Conservation (phyloP, 139 green algal species). For the Chlamydomonas schloesseri region DNA sequence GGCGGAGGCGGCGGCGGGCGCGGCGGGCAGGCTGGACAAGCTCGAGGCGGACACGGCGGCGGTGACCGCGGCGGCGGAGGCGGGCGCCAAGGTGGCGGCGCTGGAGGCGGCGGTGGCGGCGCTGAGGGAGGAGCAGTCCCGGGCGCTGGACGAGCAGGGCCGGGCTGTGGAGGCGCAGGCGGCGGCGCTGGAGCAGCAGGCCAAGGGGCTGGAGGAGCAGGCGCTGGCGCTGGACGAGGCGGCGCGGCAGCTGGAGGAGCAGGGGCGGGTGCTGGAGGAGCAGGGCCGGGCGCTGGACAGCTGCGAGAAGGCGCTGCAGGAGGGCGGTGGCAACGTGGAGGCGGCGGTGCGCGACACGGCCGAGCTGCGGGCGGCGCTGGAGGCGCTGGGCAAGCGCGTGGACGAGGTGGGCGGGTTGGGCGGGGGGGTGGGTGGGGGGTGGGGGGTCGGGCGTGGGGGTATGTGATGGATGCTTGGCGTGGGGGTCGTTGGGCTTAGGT, state of each 20-base stretch:
- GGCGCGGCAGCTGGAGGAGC: conserved; percentile 13
- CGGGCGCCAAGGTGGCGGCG: background rate
- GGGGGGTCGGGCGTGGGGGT: too few species aligned
- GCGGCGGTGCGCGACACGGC: background rate
- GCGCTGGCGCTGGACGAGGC: conserved; percentile 22
- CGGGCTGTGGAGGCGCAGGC: conserved; percentile 1
- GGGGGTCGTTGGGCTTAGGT: too few species aligned
- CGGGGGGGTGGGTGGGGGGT: too few species aligned
- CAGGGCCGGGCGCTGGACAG: conserved; percentile 39
- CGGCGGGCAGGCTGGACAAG: background rate
- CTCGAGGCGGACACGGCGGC: background rate
- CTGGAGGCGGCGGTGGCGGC: background rate
- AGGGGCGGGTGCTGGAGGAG: conserved; percentile 23
- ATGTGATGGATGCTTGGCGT: too few species aligned
- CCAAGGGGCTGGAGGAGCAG: conserved; percentile 27
- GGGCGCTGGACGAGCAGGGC: background rate
- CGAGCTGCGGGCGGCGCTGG: too few species aligned
- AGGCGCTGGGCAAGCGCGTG: too few species aligned
- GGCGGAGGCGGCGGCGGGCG: background rate
- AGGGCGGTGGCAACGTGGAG: background rate
- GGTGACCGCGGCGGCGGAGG: background rate
- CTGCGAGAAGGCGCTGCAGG: background rate
- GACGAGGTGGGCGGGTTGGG: too few species aligned
- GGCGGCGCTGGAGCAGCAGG: conserved; percentile 41
- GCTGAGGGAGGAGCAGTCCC: background rate